These are phyloP conservation scores for Pythium aristosporum DNA, from an alignment of 352 stramenopile genomes.

Conservation along the genomic window DNA sequence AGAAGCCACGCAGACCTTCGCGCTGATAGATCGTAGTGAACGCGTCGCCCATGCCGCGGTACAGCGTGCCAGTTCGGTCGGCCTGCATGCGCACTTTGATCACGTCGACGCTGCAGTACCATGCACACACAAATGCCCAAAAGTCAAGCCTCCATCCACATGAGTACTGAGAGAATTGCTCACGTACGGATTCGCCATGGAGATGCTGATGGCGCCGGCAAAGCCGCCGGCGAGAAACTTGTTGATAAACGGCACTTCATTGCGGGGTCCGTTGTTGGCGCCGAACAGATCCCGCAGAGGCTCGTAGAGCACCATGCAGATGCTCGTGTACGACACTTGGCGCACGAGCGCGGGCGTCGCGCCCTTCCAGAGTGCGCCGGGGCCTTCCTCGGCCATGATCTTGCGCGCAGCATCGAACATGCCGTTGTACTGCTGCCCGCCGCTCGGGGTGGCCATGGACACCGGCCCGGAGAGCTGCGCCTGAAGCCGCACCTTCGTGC, in stretches of 20 bases:
- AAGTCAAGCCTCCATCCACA: neutral
- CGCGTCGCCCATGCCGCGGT: conserved; percentile 66
- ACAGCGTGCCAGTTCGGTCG: conserved; percentile 63
- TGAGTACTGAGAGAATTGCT: conserved; percentile 6
- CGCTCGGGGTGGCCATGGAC: conserved; percentile 27
- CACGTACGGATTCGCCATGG: conserved; percentile 79
- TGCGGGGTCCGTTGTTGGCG: conserved; percentile 34
- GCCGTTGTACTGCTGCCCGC: conserved; percentile 56
- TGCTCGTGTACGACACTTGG: conserved; percentile 87
- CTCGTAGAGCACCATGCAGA: conserved; percentile 86
- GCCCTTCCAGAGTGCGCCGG: conserved; percentile 71
- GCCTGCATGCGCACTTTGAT: conserved; percentile 90
- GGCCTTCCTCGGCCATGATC: conserved; percentile 70
- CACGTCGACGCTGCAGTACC: conserved; percentile 64
- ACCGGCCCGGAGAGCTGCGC: conserved; percentile 49
- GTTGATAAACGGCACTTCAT: conserved; percentile 70
- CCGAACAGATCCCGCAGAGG: conserved; percentile 76
- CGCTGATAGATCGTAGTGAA: conserved; percentile 72
- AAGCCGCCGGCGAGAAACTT: conserved; percentile 80
- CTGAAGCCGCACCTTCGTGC: conserved; percentile 85
- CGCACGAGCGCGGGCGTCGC: conserved; percentile 73
- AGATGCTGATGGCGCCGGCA: conserved; percentile 79
- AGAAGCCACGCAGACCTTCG: conserved; percentile 69
- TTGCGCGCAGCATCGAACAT: conserved; percentile 72
- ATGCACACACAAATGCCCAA: conserved; percentile 7